A percentile compares a stretch with the other conserved stretches of the same genome.
Conservation (phyloP, 208 protist genomes). For the Trypanosoma scelopori region DNA sequence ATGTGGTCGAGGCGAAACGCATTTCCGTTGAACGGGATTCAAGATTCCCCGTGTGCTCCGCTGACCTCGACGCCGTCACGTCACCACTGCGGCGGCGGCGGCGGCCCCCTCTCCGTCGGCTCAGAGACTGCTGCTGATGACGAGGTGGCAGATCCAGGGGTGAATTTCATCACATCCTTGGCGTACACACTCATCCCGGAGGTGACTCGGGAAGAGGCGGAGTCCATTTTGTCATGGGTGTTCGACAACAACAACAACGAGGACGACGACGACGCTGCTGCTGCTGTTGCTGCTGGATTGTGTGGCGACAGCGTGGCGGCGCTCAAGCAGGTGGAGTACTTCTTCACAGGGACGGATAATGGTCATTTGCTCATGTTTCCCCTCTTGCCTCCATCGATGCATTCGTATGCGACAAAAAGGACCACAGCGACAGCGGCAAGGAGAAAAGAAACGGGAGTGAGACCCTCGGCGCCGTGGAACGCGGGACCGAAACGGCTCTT, state of each 20-base stretch:
- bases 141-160: constrained; percentile 27
- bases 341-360: constrained; percentile 66
- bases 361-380: constrained; percentile 60
- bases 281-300: no score
- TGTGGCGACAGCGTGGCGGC: constrained; percentile 12
- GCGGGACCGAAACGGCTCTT: constrained; percentile 48
- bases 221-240: constrained; percentile 44
- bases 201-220: constrained; percentile 24
- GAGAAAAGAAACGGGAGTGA: neutral
- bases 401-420: constrained; percentile 4
- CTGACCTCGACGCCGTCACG: constrained; percentile 22
- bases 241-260: constrained; percentile 12
- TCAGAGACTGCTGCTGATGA: constrained; percentile 8
- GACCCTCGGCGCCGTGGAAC: constrained; percentile 30
- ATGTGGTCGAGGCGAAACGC: constrained; percentile 43
- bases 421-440: neutral
- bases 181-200: constrained; percentile 59
- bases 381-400: constrained; percentile 57
- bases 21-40: constrained; percentile 20
- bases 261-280: no score
- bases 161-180: constrained; percentile 53
- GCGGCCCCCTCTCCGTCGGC: no score
- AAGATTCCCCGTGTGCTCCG: constrained; percentile 1
- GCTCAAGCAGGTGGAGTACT: constrained; percentile 80
- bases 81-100: no score